phyloP scores from a whole-genome alignment of 1,284 basidiomycete species.

The Ceratobasidium sp. region DNA sequence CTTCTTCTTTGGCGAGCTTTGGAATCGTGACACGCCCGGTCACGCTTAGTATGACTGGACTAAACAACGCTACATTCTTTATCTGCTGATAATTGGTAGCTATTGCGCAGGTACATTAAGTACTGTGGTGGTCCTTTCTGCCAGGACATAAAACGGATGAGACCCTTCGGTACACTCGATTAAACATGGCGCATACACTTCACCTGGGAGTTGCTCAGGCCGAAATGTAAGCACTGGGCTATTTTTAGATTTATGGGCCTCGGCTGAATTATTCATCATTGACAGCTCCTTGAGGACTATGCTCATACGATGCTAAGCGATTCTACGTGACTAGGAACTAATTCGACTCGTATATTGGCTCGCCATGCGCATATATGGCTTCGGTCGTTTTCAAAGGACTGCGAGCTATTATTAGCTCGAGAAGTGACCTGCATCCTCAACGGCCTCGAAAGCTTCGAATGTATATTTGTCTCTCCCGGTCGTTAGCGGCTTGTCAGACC shows the following conservation, averaged over 20 bases:
- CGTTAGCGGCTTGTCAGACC: not conserved
- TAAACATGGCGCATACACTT: not conserved
- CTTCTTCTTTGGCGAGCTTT: constrained; percentile 25
- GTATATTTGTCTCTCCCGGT: constrained; percentile 2
- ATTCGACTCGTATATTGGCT: not conserved
- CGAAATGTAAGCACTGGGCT: not conserved
- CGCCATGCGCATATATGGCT: not conserved
- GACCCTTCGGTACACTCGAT: not conserved
- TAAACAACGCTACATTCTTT: not conserved
- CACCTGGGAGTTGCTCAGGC: too few relatives aligned
- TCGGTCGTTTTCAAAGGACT: not conserved
- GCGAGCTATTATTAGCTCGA: constrained; percentile 3
- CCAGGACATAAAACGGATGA: not conserved
- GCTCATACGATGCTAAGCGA: not conserved
- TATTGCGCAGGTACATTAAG: constrained; percentile 14
- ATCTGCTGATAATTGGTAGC: not conserved
- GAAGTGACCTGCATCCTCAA: not conserved
- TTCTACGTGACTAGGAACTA: not conserved
- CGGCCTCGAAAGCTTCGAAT: not conserved
- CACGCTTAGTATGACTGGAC: not conserved
- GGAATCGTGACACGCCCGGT: not conserved
- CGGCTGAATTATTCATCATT: not conserved
- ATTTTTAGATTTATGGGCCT: not conserved
- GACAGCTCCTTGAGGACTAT: not conserved
- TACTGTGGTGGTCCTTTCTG: constrained; percentile 18